Conservation (phyloP, 768 basidiomycete species). For the Postia placenta region DNA sequence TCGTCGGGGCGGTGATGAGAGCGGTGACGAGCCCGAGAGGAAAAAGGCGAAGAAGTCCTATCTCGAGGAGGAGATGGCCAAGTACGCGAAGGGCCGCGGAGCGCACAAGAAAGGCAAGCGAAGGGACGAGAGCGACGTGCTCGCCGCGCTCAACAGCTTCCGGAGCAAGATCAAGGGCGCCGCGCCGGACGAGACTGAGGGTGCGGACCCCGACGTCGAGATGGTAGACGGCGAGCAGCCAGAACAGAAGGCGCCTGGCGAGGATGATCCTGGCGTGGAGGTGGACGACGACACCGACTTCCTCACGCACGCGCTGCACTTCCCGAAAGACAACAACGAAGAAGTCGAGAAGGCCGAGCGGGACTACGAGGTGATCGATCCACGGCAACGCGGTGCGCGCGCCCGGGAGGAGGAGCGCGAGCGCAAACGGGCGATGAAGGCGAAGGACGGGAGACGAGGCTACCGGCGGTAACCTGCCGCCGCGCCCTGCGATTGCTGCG, state of each 20-base stretch:
- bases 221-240: not conserved
- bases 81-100: constrained; percentile 65
- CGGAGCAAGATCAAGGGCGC: constrained; percentile 57
- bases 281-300: constrained; percentile 76
- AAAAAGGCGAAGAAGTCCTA: constrained; percentile 67
- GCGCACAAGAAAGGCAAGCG: constrained; percentile 46
- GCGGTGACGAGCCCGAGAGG: constrained; percentile 56
- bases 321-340: constrained; percentile 75
- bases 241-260: constrained; percentile 19
- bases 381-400: constrained; percentile 61
- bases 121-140: constrained; percentile 67
- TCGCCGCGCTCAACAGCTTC: constrained; percentile 66
- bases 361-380: constrained; percentile 89
- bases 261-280: constrained; percentile 56
- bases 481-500: not conserved
- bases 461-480: constrained; percentile 17
- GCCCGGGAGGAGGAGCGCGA: constrained; percentile 78
- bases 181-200: constrained; percentile 1
- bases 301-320: constrained; percentile 63
- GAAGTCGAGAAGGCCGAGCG: constrained; percentile 72
- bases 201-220: not conserved
- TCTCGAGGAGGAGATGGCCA: constrained; percentile 75
- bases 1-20: constrained; percentile 40
- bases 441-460: constrained; percentile 21
- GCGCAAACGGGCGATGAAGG: constrained; percentile 36